phyloP scores from a whole-genome alignment of 768 basidiomycete species.

The Termitomyces sp. region DNA sequence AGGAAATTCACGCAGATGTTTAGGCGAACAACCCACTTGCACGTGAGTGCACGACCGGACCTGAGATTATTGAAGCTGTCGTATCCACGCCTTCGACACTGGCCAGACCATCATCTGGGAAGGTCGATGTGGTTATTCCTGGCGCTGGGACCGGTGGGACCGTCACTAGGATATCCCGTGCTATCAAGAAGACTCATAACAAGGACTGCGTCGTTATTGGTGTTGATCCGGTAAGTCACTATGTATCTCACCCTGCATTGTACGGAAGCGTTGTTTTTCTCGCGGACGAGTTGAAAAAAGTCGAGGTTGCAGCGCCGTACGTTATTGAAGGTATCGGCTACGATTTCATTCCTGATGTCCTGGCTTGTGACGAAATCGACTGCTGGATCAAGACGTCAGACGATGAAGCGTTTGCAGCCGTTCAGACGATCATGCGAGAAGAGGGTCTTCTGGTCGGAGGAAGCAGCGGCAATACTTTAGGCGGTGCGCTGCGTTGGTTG shows the following conservation, averaged over 20 bases:
- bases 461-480: constrained; percentile 82
- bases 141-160: constrained; percentile 96
- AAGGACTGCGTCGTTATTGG: constrained; percentile 68
- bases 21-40: constrained; percentile 84
- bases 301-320: constrained; percentile 50
- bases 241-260: too few relatives aligned
- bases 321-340: constrained; percentile 94
- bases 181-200: constrained; percentile 77
- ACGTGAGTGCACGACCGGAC: constrained; percentile 86
- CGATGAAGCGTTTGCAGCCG: constrained; percentile 71
- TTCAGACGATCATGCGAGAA: constrained; percentile 67
- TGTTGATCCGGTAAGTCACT: constrained; percentile 90
- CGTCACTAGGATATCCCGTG: constrained; percentile 79
- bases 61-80: constrained; percentile 84
- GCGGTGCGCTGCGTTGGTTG: constrained; percentile 75
- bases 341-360: constrained; percentile 86
- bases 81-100: constrained; percentile 56
- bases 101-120: constrained; percentile 54
- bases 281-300: constrained; percentile 58
- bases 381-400: constrained; percentile 86
- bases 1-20: constrained; percentile 8
- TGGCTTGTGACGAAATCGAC: constrained; percentile 69
- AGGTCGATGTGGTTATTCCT: constrained; percentile 78
- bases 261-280: constrained; percentile 86
- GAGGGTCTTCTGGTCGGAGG: constrained; percentile 94